Conservation (phyloP, 129 eudicot species). For the Escallonia herrerae region DNA sequence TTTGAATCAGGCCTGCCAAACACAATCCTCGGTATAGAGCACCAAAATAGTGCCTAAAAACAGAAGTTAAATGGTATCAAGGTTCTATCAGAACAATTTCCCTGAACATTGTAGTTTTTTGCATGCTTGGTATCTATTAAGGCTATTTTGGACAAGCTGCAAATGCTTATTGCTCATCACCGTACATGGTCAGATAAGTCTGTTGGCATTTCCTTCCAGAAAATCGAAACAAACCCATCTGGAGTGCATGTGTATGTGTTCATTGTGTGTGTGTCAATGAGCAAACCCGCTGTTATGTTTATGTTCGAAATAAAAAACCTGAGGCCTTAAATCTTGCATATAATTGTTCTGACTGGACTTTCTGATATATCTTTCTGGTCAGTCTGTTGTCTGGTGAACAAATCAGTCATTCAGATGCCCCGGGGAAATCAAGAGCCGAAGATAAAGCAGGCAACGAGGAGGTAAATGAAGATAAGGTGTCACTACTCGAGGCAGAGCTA, state of each 20-base stretch:
- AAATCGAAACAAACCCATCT: neutral
- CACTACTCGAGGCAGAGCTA: constrained; percentile 43
- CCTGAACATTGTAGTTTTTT: no score
- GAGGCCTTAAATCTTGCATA: neutral
- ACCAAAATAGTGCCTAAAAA: neutral
- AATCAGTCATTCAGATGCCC: constrained; percentile 9
- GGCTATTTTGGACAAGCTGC: no score
- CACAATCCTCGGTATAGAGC: neutral
- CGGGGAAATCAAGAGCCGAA: constrained; percentile 10
- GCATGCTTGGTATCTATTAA: no score
- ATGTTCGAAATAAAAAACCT: neutral
- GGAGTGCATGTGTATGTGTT: neutral
- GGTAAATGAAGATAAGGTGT: constrained; percentile 15
- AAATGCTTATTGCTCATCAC: no score
- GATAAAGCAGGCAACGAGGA: constrained; percentile 16
- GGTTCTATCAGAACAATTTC: no score
- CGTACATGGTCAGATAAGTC: neutral
- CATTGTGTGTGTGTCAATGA: neutral
- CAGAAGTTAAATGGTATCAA: no score
- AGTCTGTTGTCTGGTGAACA: constrained; percentile 33
- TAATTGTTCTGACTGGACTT: neutral
- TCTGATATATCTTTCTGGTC: constrained; percentile 10
- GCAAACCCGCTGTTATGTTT: neutral
- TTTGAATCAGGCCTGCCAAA: neutral
- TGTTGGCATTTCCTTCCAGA: neutral